Conservation (phyloP, 1,284 basidiomycete genomes). For the Rhodotorula glutinis region DNA sequence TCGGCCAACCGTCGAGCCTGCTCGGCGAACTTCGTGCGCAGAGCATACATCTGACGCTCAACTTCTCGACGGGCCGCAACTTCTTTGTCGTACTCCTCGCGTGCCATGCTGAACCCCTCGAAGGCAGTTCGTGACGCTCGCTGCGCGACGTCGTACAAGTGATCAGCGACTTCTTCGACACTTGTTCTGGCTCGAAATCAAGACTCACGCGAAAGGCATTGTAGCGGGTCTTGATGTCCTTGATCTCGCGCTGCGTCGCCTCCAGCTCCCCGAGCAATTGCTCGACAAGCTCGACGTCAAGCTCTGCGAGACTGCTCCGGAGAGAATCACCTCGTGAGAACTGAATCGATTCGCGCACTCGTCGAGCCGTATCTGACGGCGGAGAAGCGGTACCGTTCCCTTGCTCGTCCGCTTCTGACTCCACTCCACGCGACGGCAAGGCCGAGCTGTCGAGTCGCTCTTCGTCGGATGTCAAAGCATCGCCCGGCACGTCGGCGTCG, state of each 20-base stretch:
- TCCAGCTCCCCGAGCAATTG: constrained; percentile 68
- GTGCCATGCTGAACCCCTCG: constrained; percentile 84
- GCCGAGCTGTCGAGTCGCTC: neutral
- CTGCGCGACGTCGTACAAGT: constrained; percentile 8
- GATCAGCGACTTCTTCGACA: no score
- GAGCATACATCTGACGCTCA: constrained; percentile 81
- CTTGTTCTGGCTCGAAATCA: no score
- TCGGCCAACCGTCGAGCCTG: constrained; percentile 82
- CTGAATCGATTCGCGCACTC: constrained; percentile 46
- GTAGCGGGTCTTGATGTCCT: constrained; percentile 69
- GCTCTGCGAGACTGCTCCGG: constrained; percentile 50
- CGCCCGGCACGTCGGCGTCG: neutral
- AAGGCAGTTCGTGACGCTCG: constrained; percentile 49
- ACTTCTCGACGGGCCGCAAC: constrained; percentile 79
- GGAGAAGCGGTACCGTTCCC: neutral
- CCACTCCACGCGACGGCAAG: no score
- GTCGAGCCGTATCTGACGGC: constrained; percentile 10
- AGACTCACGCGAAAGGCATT: constrained; percentile 75
- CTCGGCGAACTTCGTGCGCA: constrained; percentile 79
- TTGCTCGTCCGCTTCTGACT: no score
- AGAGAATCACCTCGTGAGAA: constrained; percentile 51
- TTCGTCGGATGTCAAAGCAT: neutral
- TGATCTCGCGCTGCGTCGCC: constrained; percentile 62
- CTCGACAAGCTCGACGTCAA: constrained; percentile 73
- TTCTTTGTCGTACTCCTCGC: constrained; percentile 89